Conservation (phyloP, 768 basidiomycete genomes). For the Pseudohyphozyma bogoriensis region DNA sequence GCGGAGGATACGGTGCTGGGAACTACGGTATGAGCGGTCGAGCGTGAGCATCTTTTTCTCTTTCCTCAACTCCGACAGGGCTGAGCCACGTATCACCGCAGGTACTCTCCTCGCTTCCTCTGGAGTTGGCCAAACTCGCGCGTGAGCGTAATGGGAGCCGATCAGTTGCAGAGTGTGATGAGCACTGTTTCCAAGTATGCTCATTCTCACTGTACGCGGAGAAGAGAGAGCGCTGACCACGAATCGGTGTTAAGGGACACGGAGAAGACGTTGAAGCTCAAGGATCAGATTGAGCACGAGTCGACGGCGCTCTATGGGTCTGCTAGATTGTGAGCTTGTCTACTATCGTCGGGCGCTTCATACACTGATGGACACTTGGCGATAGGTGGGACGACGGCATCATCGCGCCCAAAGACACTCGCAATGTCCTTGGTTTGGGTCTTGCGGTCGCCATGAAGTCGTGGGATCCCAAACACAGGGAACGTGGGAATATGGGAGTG, state of each 20-base stretch:
- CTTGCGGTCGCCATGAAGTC: constrained; percentile 57
- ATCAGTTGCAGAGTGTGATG: constrained; percentile 89
- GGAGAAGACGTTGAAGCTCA: constrained; percentile 14
- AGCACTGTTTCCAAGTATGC: constrained; percentile 54
- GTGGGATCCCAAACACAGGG: constrained; percentile 42
- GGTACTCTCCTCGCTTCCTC: constrained; percentile 89
- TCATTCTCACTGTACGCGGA: background rate
- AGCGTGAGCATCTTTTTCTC: constrained; percentile 9
- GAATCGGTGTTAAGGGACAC: constrained; percentile 5
- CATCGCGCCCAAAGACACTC: constrained; percentile 76
- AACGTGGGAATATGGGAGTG: constrained; percentile 49
- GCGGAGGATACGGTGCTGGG: constrained; percentile 68
- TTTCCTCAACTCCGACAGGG: background rate
- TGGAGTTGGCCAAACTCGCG: constrained; percentile 99
- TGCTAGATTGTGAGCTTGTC: background rate
- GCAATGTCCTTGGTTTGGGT: constrained; percentile 78
- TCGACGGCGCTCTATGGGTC: background rate
- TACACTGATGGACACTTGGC: constrained; percentile 11
- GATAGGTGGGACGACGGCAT: constrained; percentile 42
- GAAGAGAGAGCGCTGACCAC: constrained; percentile 45
- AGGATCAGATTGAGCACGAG: constrained; percentile 72
- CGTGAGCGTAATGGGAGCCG: constrained; percentile 90
- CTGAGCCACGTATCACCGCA: background rate
- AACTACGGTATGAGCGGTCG: constrained; percentile 58
- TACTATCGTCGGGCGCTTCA: background rate